Evolutionary conservation across 352 stramenopile genomes (phyloP), one percentile per base, ranked within the genome.

Genomic region (Saprolegnia parasitica): DNA sequence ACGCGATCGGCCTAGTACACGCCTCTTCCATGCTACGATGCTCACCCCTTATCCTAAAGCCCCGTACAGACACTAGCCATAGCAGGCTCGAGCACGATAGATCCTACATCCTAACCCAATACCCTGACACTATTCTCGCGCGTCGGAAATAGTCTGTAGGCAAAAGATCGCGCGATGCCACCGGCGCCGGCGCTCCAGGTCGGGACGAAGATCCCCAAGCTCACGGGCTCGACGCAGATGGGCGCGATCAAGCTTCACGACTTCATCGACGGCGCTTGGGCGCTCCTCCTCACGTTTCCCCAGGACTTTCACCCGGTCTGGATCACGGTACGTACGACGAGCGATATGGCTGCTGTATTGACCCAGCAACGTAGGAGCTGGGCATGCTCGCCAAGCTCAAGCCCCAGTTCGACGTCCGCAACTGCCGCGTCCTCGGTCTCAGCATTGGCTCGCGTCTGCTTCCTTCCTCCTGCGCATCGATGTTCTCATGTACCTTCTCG

Each of bases 321-420:
- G 84, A 71, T 84, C 21, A 88, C 86, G 20, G 70, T 72, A 68
- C 9, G 40, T 54, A 23, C n/a, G n/a, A n/a, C n/a, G n/a, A n/a
- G n/a, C n/a, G n/a, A n/a, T 50, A 20, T 15, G 20, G 18, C 6
- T 35, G 29, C 29, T n/a, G n/a, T n/a, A n/a, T n/a, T n/a, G n/a
- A n/a, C n/a, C n/a, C n/a, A n/a, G n/a, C n/a, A n/a, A n/a, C n/a
- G n/a, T 72, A 72, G 32, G 86, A 93, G 65, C 76, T 93, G 24
- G 86, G 86, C 26, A 86, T 88, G 63, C 65, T 93, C 60, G 83
- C 91, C 63, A 93, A 91, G 73, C 77, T 93, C 60, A 79, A 87
- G 42, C 80, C 88, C 58, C 78, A 91, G 65, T 91, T 93, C 65
- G 80, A 87, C 16, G 83, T 81, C n/a, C 82, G 86, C 67, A 83